phyloP scores from a whole-genome alignment of 805 yeast species.

The Pichia manshurica region DNA sequence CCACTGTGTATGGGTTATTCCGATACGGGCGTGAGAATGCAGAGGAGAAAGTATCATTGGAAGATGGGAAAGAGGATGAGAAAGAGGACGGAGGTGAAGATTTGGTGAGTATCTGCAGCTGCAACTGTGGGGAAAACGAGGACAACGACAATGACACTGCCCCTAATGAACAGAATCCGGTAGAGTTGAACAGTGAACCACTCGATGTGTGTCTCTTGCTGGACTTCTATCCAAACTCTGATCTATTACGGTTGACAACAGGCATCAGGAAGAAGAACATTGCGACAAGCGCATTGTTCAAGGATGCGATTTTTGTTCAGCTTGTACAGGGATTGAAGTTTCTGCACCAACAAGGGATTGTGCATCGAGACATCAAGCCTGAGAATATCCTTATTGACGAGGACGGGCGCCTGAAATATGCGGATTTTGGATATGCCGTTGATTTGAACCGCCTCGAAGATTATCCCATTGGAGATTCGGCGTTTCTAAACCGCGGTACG shows the following conservation, averaged over 20 bases:
- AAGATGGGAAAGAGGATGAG: neutral
- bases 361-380: slow-evolving; percentile 51
- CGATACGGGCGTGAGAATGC: neutral
- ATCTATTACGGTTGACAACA: slow-evolving; percentile 40
- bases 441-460: slow-evolving; percentile 25
- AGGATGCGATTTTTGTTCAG: slow-evolving; percentile 45
- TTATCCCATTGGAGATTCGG: slow-evolving; percentile 18
- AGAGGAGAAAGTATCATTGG: neutral
- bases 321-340: slow-evolving; percentile 45
- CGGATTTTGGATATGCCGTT: slow-evolving; percentile 49
- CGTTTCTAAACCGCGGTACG: slow-evolving; percentile 40
- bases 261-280: slow-evolving; percentile 33
- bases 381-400: slow-evolving; percentile 45
- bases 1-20: slow-evolving; percentile 16
- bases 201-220: slow-evolving; percentile 30
- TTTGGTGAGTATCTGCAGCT: neutral
- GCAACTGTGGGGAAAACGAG: neutral
- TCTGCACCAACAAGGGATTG: slow-evolving; percentile 38
- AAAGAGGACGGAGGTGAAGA: neutral
- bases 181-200: slow-evolving; percentile 1
- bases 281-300: slow-evolving; percentile 30
- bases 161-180: neutral
- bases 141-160: neutral
- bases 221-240: slow-evolving; percentile 43
- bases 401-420: slow-evolving; percentile 39